Percentiles rank a stretch among this genome's conserved stretches.
These are phyloP conservation scores for Brassica balearica DNA, from an alignment of 441 rosid genomes.

Conservation along the genomic window DNA sequence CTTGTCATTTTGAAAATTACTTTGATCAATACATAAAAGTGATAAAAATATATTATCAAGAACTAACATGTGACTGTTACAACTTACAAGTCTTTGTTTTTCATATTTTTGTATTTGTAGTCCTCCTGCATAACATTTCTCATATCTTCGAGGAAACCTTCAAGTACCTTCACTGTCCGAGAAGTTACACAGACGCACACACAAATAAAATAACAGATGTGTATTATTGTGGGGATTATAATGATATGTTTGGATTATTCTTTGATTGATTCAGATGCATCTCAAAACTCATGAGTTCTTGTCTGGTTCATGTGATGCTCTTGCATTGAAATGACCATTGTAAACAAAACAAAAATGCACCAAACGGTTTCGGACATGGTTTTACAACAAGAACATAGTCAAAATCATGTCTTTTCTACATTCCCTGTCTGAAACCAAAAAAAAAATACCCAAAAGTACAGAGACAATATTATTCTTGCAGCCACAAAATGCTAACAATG, in stretches of 20 bases:
- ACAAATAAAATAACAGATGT: too few relatives aligned
- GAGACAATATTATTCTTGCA: slow-evolving; percentile 32
- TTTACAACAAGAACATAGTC: slow-evolving; percentile 38
- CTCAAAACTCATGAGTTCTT: too few relatives aligned
- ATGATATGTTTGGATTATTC: too few relatives aligned
- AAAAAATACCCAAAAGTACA: slow-evolving; percentile 21
- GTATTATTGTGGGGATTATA: too few relatives aligned
- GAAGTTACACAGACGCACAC: too few relatives aligned
- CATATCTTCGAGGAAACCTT: background rate
- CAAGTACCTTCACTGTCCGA: background rate
- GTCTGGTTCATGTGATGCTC: background rate
- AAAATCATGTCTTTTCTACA: slow-evolving; percentile 37
- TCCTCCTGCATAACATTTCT: background rate
- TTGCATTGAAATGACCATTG: slow-evolving; percentile 10
- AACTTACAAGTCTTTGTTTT: background rate
- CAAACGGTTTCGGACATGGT: slow-evolving; percentile 33
- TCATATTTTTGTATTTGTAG: too few relatives aligned
- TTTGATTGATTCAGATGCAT: too few relatives aligned
- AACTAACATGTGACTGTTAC: background rate
- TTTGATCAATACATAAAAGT: too few relatives aligned
- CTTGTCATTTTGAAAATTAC: too few relatives aligned
- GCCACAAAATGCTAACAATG: slow-evolving; percentile 27
- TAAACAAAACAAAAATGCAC: slow-evolving; percentile 3
- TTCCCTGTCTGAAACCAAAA: slow-evolving; percentile 27
- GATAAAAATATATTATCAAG: too few relatives aligned